phyloP scores from a whole-genome alignment of 257 asterid genomes.

The Parsonsia alboflavescens region DNA sequence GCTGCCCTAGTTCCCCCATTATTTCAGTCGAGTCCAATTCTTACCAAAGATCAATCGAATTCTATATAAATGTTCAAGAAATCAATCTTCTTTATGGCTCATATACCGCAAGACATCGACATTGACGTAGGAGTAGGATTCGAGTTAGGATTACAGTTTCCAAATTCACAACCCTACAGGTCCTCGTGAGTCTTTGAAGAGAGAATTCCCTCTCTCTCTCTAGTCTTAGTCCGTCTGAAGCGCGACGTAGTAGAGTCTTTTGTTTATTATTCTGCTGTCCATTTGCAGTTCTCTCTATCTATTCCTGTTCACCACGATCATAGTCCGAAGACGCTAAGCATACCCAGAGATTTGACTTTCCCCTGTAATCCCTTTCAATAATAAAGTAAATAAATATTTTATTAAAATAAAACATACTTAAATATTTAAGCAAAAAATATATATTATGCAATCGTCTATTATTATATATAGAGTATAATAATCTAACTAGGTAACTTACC shows the following conservation, averaged over 20 bases:
- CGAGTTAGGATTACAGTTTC: conserved; percentile 20
- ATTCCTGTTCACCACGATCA: too few relatives aligned
- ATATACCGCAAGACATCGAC: not conserved
- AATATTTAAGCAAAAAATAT: too few relatives aligned
- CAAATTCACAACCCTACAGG: conserved; percentile 1
- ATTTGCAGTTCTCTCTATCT: not conserved
- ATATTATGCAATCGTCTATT: too few relatives aligned
- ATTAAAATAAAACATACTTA: too few relatives aligned
- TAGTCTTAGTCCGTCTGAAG: conserved; percentile 1
- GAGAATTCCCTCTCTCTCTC: conserved; percentile 7
- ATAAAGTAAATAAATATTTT: too few relatives aligned
- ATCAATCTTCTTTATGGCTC: not conserved
- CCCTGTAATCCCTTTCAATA: too few relatives aligned
- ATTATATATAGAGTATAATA: too few relatives aligned
- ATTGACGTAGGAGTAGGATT: not conserved
- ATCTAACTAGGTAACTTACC: too few relatives aligned
- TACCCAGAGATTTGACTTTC: too few relatives aligned
- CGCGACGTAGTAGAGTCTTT: too few relatives aligned
- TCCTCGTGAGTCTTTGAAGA: not conserved
- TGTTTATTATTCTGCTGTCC: not conserved
- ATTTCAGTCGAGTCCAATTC: conserved; percentile 11
- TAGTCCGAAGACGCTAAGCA: too few relatives aligned
- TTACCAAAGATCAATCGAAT: conserved; percentile 15
- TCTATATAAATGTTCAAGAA: not conserved
- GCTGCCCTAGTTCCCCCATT: conserved; percentile 83